Evolutionary conservation across 192 early-diverging fungal genomes (phyloP), one percentile per base, ranked within the genome.

Genomic region (Mortierella hygrophila): DNA sequence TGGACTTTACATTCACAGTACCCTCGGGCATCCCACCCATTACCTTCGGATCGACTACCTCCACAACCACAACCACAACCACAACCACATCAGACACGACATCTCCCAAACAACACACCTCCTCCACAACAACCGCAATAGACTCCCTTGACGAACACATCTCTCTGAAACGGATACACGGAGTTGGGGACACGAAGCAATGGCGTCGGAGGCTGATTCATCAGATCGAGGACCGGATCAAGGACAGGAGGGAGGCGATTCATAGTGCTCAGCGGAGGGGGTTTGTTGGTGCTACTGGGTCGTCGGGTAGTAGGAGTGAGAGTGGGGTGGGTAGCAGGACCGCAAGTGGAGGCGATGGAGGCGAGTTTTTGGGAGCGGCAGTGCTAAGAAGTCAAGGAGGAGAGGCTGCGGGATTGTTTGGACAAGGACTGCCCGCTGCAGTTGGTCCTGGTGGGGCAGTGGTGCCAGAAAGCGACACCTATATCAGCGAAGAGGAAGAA

Each of bases 211-310:
- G 79, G 20, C 35, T 86, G 7, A 77, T 86, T 40, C 41, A 23
- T 26, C 79, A 86, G 68, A 77, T 86, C 46, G 84, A 81, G 47
- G 79, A 81, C 42, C 78, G 78, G 15, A 74, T 86, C 75, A 80
- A 81, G 32, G 79, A 81, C 46, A 78, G 55, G 38, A 75, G 84
- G 47, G 68, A 46, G 13, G 77, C 84, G 5, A 68, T 86, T 29
- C 78, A 86, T 18, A 86, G 81, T 71, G 75, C 75, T 40, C 75
- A 79, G 32, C 69, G 84, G 4, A 15, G 46, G 26, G 84, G 79
- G 3, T 42, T 86, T 8, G 9, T 42, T 18, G 2, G 8, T n/a
- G 74, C 47, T 37, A 35, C 4, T 52, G 49, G 49, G 49, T 52
- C 49, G 20, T 15, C 44, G 44, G 13, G n/a, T 60, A 29, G 10